Evolutionary conservation across 2,329 filamentous ascomycete species (phyloP).

Genomic region (Aspergillus sojae): DNA sequence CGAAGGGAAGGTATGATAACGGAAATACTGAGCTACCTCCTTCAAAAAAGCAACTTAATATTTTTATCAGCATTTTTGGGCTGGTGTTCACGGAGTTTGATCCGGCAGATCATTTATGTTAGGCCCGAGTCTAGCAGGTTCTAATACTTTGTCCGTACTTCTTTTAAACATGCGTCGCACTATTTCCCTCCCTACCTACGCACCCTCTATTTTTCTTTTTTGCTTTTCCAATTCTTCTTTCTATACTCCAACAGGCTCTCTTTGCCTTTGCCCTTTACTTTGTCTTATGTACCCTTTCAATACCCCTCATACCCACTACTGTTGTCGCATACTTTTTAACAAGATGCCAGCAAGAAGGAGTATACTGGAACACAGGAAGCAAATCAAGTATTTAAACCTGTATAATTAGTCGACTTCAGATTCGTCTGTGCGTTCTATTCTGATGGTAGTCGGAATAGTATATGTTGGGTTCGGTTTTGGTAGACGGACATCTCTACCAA

Average conservation of each 20-base stretch:
- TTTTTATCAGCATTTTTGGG: conserved; percentile 16
- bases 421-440: not conserved
- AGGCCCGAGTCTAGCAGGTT: not conserved
- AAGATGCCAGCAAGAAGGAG: conserved; percentile 1
- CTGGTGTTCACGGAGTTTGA: conserved; percentile 14
- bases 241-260: not conserved
- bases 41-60: not conserved
- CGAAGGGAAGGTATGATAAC: conserved; percentile 26
- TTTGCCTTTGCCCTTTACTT: not conserved
- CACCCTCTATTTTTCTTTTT: not conserved
- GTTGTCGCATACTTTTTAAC: not conserved
- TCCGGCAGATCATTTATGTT: not conserved
- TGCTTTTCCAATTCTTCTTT: not conserved
- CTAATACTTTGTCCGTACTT: not conserved
- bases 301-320: conserved; percentile 5
- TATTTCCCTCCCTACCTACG: conserved; percentile 12
- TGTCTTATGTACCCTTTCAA: conserved; percentile 12
- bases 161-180: not conserved
- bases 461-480: not conserved
- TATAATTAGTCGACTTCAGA: not conserved
- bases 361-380: not conserved
- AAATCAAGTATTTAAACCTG: not conserved
- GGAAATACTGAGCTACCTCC: not conserved
- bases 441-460: not conserved
- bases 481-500: not conserved